These are phyloP conservation scores for Neolentinus lepideus DNA, from an alignment of 1,284 basidiomycete species.

Conservation along the genomic window DNA sequence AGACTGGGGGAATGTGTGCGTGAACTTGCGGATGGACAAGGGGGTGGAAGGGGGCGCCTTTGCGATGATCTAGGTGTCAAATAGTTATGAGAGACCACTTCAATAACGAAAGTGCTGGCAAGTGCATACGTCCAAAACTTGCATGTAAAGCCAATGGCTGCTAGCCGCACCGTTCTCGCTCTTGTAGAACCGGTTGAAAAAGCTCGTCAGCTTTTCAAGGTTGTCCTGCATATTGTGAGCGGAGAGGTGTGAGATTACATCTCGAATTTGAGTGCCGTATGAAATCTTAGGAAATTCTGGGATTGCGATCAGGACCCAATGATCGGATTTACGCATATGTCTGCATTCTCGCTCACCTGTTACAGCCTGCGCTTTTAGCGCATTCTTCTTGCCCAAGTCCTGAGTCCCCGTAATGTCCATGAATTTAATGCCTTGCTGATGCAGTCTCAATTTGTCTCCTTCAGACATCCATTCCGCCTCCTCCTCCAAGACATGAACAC, in stretches of 20 bases:
- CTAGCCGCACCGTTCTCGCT: constrained; percentile 69
- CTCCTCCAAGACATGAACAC: not conserved
- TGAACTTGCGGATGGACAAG: constrained; percentile 36
- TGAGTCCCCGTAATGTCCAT: constrained; percentile 12
- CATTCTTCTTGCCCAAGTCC: not conserved
- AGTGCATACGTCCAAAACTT: constrained; percentile 54
- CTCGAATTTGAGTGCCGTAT: constrained; percentile 41
- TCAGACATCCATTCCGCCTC: constrained; percentile 16
- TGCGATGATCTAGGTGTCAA: constrained; percentile 46
- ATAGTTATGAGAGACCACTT: too few relatives aligned
- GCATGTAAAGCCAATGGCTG: constrained; percentile 78
- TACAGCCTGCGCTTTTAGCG: not conserved
- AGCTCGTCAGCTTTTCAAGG: constrained; percentile 68
- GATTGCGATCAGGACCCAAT: not conserved
- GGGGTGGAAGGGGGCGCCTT: constrained; percentile 61
- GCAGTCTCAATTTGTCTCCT: constrained; percentile 16
- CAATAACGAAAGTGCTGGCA: too few relatives aligned
- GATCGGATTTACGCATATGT: too few relatives aligned
- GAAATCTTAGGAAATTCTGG: constrained; percentile 14
- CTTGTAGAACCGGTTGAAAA: constrained; percentile 31
- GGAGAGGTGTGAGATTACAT: constrained; percentile 59
- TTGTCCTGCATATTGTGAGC: constrained; percentile 65
- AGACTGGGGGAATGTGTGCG: constrained; percentile 48
- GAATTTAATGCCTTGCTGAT: constrained; percentile 10
- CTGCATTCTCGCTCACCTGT: not conserved